Base-by-base conservation (phyloP, 1,284 basidiomycete genomes). In the Ceratobasidium theobromae region DNA sequence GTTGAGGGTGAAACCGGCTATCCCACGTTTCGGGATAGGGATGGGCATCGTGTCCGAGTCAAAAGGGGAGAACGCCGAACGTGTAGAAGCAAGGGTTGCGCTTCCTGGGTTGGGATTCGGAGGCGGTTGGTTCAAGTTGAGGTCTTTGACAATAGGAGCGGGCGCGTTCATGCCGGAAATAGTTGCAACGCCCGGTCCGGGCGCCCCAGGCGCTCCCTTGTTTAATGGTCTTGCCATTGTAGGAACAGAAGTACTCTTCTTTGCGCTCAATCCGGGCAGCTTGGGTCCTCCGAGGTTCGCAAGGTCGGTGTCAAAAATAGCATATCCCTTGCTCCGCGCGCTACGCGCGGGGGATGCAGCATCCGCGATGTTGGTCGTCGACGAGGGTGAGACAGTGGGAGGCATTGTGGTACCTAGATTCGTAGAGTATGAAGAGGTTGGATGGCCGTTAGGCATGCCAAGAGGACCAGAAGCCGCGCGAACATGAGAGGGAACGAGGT, bases 241-340 rank as follows among this genome's bases (percentile, higher is more conserved):
- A 27, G 45, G 28, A 32, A 8, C 35, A 38, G 35, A 16, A 38
- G 16, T 8, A 16, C 35, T 38, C 43, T 45, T 45, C 43, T 45
- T 45, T 11, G 43, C 18, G 18, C 18, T 45, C 43, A 45, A 21
- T 5, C 9, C 43, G 9, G 9, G 9, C 6, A 6, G 9, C 18
- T 45, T 45, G 43, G 43, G 69, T n/a, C 72, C 71, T 9, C 73
- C 60, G 49, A 74, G 65, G 21, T 74, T 73, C 21, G 77, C 70
- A 65, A 75, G 72, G 54, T 79, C 78, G 40, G 79, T 78, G 64
- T 80, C 78, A 71, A 81, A 80, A 46, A 77, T 71, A 16, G 79
- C 72, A 72, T 81, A 81, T 5, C 76, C 78, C 48, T 73, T 76
- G 5, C 45, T 62, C 8, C 57, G 57, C 57, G 57, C 57, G 57